phyloP scores from a whole-genome alignment of 2,329 filamentous ascomycete species.

The Cladosporium velox region DNA sequence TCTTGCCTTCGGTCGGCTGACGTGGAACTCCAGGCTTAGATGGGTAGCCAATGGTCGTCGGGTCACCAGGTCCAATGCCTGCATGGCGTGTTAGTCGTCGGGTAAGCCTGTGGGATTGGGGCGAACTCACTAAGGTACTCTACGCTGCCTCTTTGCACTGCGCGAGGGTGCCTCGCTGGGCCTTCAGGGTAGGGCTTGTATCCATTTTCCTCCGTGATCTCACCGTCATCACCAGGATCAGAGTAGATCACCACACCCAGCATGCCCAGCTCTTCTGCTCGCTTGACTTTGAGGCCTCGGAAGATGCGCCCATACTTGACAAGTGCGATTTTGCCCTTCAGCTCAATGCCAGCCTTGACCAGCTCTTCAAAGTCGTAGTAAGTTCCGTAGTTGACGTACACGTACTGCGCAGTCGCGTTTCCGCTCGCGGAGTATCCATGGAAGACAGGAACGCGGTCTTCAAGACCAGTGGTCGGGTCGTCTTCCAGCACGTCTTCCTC shows the following conservation, averaged over 20 bases:
- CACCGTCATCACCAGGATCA: constrained; percentile 86
- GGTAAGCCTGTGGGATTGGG: background rate
- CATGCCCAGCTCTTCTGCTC: constrained; percentile 88
- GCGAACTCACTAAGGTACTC: constrained; percentile 55
- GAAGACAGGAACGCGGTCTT: constrained; percentile 80
- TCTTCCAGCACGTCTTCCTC: constrained; percentile 83
- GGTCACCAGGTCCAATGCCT: constrained; percentile 68
- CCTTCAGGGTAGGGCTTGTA: constrained; percentile 79
- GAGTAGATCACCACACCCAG: constrained; percentile 81
- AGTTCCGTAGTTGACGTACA: constrained; percentile 90
- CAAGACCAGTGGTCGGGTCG: constrained; percentile 73
- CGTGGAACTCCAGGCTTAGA: constrained; percentile 87
- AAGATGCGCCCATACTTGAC: constrained; percentile 85
- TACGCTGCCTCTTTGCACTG: constrained; percentile 85
- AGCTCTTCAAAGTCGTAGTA: constrained; percentile 85
- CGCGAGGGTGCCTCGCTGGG: constrained; percentile 82
- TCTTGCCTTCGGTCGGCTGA: constrained; percentile 66
- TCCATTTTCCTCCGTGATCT: constrained; percentile 78
- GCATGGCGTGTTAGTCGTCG: constrained; percentile 13
- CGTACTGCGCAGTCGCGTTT: constrained; percentile 83
- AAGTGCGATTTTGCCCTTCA: constrained; percentile 84
- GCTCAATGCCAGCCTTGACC: constrained; percentile 68
- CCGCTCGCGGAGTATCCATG: constrained; percentile 92
- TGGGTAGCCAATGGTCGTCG: constrained; percentile 90
- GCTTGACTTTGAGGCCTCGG: constrained; percentile 87